phyloP scores from a whole-genome alignment of 1,284 basidiomycete genomes.

The Cutaneotrichosporon sp. region DNA sequence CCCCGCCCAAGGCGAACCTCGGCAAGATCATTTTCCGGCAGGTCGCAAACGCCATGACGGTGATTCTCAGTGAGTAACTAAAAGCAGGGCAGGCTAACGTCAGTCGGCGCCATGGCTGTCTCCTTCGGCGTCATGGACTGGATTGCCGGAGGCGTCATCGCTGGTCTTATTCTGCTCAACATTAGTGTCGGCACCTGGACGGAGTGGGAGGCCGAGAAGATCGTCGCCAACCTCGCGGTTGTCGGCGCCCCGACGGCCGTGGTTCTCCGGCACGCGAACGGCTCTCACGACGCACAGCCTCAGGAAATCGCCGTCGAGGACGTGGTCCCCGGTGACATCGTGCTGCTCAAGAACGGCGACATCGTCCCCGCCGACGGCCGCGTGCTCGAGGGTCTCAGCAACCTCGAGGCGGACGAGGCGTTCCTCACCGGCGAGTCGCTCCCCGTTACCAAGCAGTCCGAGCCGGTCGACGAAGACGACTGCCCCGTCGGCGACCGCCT shows the following conservation, averaged over 20 bases:
- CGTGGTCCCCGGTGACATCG: constrained; percentile 66
- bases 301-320: constrained; percentile 59
- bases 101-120: constrained; percentile 64
- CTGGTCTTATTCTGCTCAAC: constrained; percentile 64
- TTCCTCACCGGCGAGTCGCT: constrained; percentile 71
- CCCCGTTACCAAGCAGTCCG: constrained; percentile 63
- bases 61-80: constrained; percentile 45
- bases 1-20: constrained; percentile 45
- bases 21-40: constrained; percentile 47
- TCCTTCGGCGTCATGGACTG: constrained; percentile 66
- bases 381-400: constrained; percentile 54
- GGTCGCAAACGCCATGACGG: constrained; percentile 52
- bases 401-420: constrained; percentile 65
- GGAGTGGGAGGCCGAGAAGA: constrained; percentile 57
- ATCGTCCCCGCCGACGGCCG: constrained; percentile 65
- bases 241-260: constrained; percentile 63
- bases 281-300: constrained; percentile 33
- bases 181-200: constrained; percentile 54
- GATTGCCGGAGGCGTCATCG: constrained; percentile 67
- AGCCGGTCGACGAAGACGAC: constrained; percentile 52
- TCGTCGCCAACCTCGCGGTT: constrained; percentile 53
- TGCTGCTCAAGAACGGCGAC: constrained; percentile 62
- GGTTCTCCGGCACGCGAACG: constrained; percentile 60
- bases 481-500: constrained; percentile 58
- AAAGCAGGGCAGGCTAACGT: neutral